These are phyloP conservation scores for Arabis alpina DNA, from an alignment of 345 rosid species.

Conservation along the genomic window DNA sequence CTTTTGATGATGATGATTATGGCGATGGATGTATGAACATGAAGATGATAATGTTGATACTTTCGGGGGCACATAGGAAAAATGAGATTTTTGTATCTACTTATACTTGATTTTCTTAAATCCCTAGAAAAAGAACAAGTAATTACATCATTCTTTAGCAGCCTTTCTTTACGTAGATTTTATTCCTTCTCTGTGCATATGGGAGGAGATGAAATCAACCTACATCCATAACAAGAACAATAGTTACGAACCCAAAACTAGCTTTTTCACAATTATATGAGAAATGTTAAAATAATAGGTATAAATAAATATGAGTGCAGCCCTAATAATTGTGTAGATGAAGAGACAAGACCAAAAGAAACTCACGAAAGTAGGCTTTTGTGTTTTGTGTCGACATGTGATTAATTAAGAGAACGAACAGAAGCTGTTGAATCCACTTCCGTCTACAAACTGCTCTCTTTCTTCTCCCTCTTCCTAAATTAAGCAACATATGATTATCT, in stretches of 20 bases:
- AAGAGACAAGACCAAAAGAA: slow-evolving; percentile 33
- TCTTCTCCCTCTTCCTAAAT: slow-evolving; percentile 56
- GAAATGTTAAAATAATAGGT: slow-evolving; percentile 13
- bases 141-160: slow-evolving; percentile 21
- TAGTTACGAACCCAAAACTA: slow-evolving; percentile 8
- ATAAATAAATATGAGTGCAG: neutral
- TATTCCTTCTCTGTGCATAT: slow-evolving; percentile 31
- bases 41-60: slow-evolving; percentile 13
- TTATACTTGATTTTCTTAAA: slow-evolving; percentile 3
- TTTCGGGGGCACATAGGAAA: slow-evolving; percentile 6
- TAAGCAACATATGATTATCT: slow-evolving; percentile 18
- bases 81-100: neutral
- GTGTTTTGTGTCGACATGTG: slow-evolving; percentile 40
- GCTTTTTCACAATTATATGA: slow-evolving; percentile 15
- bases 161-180: slow-evolving; percentile 25
- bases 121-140: slow-evolving; percentile 18
- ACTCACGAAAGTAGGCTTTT: slow-evolving; percentile 39
- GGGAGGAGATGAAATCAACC: slow-evolving; percentile 22
- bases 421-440: slow-evolving; percentile 54
- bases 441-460: slow-evolving; percentile 52
- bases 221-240: slow-evolving; percentile 14
- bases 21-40: neutral
- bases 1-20: slow-evolving; percentile 8
- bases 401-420: slow-evolving; percentile 56
- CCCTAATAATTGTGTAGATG: slow-evolving; percentile 24